Evolutionary conservation across 2,329 filamentous ascomycete genomes (phyloP).

Genomic region (Dactylellina haptotyla): DNA sequence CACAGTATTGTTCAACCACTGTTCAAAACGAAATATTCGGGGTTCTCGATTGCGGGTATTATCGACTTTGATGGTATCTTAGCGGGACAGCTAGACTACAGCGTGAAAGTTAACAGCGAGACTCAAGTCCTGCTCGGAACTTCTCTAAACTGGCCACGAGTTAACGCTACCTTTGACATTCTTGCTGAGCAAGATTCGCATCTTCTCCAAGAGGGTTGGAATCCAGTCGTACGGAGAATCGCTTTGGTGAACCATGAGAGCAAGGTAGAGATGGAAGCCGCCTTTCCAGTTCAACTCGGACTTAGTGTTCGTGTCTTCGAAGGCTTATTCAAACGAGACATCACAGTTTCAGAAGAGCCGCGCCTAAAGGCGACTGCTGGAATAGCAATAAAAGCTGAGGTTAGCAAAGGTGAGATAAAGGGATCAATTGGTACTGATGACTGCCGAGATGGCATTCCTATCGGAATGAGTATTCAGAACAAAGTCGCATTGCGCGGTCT

Average conservation of each 20-base stretch:
- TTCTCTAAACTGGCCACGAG: background rate
- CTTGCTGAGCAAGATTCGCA: background rate
- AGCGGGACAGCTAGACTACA: background rate
- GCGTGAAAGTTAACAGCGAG: background rate
- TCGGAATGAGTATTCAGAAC: background rate
- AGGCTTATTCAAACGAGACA: background rate
- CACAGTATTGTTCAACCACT: background rate
- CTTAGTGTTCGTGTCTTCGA: background rate
- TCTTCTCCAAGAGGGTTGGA: background rate
- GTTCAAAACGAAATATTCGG: background rate
- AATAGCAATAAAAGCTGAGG: background rate
- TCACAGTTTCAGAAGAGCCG: background rate
- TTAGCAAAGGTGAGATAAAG: background rate
- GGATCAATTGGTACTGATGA: background rate
- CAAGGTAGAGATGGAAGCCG: background rate
- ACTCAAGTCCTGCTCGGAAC: background rate
- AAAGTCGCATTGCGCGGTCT: background rate
- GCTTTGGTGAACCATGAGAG: background rate
- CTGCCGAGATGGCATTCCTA: background rate
- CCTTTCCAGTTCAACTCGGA: background rate
- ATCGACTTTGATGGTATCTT: background rate
- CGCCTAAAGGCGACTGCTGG: background rate
- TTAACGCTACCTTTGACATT: background rate
- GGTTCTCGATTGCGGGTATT: background rate
- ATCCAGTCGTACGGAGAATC: background rate